Conservation (phyloP, 306 rosid species). For the Ochetophila trinervis region DNA sequence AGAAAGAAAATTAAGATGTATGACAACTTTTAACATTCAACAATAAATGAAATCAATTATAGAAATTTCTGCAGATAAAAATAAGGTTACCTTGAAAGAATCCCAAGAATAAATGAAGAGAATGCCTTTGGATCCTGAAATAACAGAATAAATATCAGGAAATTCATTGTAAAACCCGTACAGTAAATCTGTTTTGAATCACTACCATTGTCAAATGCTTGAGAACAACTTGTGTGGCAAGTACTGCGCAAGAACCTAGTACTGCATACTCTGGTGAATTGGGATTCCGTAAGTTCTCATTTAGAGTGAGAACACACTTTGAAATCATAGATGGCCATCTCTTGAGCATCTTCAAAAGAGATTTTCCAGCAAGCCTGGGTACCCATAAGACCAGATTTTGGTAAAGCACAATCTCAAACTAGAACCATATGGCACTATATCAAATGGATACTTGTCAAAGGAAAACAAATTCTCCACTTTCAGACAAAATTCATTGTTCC, state of each 20-base stretch:
- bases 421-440: constrained; percentile 3
- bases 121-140: constrained; percentile 79
- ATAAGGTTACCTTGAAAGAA: constrained; percentile 79
- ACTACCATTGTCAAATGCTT: constrained; percentile 88
- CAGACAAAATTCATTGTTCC: background rate
- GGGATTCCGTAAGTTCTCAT: constrained; percentile 58
- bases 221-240: constrained; percentile 82
- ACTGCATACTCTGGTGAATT: constrained; percentile 77
- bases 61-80: constrained; percentile 4
- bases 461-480: background rate
- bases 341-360: constrained; percentile 83
- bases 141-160: constrained; percentile 34
- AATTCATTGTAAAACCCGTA: constrained; percentile 19
- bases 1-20: constrained; percentile 19
- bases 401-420: constrained; percentile 2
- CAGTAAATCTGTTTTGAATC: constrained; percentile 24
- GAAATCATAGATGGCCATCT: constrained; percentile 96
- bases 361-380: constrained; percentile 87
- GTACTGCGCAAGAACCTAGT: constrained; percentile 93
- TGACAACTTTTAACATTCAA: constrained; percentile 13
- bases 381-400: constrained; percentile 27
- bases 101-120: constrained; percentile 75
- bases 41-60: constrained; percentile 15
- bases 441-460: constrained; percentile 8
- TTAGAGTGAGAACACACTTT: constrained; percentile 74